phyloP scores from a whole-genome alignment of 2,329 filamentous ascomycete species.

The Neofusicoccum cordaticola region DNA sequence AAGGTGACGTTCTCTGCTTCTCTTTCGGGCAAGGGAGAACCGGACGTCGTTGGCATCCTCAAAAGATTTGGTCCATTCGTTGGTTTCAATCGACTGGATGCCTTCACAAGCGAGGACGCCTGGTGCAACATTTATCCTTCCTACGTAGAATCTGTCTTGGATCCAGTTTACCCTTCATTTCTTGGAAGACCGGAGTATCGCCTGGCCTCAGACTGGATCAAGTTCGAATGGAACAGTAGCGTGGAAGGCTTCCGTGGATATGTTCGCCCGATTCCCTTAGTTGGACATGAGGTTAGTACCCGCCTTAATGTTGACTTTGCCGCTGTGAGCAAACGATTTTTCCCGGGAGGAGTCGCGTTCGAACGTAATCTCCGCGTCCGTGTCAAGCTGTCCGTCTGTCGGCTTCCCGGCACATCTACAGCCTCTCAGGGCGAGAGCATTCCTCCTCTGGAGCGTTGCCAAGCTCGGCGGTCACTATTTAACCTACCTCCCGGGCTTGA shows the following conservation, averaged over 20 bases:
- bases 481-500: neutral
- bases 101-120: constrained; percentile 18
- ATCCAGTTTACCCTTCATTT: neutral
- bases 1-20: constrained; percentile 20
- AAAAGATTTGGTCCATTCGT: constrained; percentile 26
- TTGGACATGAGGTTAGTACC: neutral
- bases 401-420: neutral
- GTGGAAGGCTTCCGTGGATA: constrained; percentile 24
- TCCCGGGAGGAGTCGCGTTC: constrained; percentile 29
- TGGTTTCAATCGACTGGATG: constrained; percentile 22
- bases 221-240: constrained; percentile 24
- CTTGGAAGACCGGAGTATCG: constrained; percentile 17
- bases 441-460: neutral
- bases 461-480: neutral
- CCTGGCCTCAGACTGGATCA: constrained; percentile 20
- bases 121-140: constrained; percentile 26
- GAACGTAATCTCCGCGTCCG: constrained; percentile 30
- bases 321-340: constrained; percentile 22
- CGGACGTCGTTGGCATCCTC: constrained; percentile 23
- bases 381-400: constrained; percentile 22
- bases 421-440: neutral
- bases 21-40: constrained; percentile 9
- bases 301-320: constrained; percentile 20
- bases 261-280: constrained; percentile 14
- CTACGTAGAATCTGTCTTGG: constrained; percentile 17